A percentile compares a stretch with the other conserved stretches of the same genome.
Evolutionary conservation across 345 rosid species (phyloP).

Genomic region (Turnera subulata): DNA sequence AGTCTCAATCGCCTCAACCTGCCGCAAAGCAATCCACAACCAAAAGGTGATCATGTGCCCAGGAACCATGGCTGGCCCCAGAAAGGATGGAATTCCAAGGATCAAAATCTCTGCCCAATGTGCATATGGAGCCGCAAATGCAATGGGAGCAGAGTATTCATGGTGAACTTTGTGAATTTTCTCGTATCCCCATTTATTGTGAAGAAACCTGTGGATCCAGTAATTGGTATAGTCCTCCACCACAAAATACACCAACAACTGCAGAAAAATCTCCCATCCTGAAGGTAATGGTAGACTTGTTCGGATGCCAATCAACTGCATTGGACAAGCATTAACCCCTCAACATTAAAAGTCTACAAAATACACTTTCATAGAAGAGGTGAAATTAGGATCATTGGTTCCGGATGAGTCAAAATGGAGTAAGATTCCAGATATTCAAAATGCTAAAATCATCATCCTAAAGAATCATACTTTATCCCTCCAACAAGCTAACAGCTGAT

Average conservation of each 20-base stretch:
- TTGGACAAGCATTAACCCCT: conserved; percentile 1
- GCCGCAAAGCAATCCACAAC: conserved; percentile 88
- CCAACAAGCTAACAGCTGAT: no score
- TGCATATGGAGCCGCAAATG: conserved; percentile 81
- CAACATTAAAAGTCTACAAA: neutral
- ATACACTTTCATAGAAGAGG: no score
- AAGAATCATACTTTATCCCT: neutral
- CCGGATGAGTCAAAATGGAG: neutral
- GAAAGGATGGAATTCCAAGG: conserved; percentile 86
- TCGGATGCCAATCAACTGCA: conserved; percentile 67
- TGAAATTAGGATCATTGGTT: no score
- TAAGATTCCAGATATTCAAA: neutral
- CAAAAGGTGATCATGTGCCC: conserved; percentile 95
- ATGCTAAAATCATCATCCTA: neutral
- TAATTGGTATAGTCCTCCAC: conserved; percentile 85
- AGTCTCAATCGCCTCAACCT: conserved; percentile 87
- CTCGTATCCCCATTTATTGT: conserved; percentile 86
- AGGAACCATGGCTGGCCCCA: conserved; percentile 93
- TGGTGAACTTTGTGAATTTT: conserved; percentile 88
- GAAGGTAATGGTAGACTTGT: conserved; percentile 77
- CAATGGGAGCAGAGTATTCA: conserved; percentile 78
- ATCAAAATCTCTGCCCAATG: conserved; percentile 93
- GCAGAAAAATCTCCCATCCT: conserved; percentile 57
- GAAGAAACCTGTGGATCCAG: conserved; percentile 87
- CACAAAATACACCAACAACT: conserved; percentile 66